These are phyloP conservation scores for Tremella mesenterica DNA, from an alignment of 768 basidiomycete species.

Conservation along the genomic window DNA sequence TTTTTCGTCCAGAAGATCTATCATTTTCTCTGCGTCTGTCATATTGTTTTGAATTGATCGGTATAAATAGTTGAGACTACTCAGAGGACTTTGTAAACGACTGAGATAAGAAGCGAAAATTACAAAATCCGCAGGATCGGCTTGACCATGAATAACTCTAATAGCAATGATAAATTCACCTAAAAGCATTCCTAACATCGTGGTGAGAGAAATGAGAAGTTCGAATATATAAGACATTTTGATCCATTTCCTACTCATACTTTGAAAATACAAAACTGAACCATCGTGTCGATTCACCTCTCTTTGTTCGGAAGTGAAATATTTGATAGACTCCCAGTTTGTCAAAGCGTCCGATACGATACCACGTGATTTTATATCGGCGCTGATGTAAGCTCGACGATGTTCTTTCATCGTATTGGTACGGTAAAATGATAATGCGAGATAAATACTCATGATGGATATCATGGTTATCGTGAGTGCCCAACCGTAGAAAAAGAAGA, in stretches of 20 bases:
- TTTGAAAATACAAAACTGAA: constrained; percentile 66
- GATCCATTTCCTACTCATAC: constrained; percentile 63
- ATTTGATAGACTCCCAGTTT: constrained; percentile 60
- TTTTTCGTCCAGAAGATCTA: constrained; percentile 70
- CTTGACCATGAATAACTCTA: constrained; percentile 55
- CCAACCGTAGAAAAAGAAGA: constrained; percentile 41
- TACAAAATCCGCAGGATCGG: constrained; percentile 58
- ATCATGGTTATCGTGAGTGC: constrained; percentile 55
- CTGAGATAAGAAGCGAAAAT: constrained; percentile 73
- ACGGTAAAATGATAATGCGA: constrained; percentile 47
- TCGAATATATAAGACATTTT: constrained; percentile 66
- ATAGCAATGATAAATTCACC: constrained; percentile 71
- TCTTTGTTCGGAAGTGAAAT: constrained; percentile 76
- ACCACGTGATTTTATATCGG: constrained; percentile 67
- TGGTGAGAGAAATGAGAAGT: constrained; percentile 51
- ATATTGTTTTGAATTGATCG: constrained; percentile 54
- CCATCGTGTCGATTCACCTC: constrained; percentile 63
- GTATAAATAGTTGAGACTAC: constrained; percentile 70
- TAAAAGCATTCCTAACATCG: constrained; percentile 62
- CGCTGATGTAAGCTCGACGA: constrained; percentile 71
- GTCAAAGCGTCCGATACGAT: constrained; percentile 50
- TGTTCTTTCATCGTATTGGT: constrained; percentile 66
- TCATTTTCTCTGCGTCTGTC: constrained; percentile 72
- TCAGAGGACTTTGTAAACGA: constrained; percentile 66
- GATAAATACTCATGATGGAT: constrained; percentile 57